These are phyloP conservation scores for Suhomyces xylopsoci DNA, from an alignment of 805 yeast genomes.

Conservation along the genomic window DNA sequence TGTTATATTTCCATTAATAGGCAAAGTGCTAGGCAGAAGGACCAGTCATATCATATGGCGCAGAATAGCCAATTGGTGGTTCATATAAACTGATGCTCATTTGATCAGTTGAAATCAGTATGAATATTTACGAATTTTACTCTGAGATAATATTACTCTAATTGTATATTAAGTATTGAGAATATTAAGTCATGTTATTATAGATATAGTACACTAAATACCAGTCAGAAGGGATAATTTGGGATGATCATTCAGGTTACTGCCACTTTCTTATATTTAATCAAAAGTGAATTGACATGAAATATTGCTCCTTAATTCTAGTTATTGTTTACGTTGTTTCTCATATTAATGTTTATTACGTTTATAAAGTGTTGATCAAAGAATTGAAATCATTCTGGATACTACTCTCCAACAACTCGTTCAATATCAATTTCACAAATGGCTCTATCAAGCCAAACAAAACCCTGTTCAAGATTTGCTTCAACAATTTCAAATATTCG, in stretches of 20 bases:
- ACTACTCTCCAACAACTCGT: slow-evolving; percentile 29
- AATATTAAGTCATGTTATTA: not conserved
- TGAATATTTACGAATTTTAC: not conserved
- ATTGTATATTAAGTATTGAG: not conserved
- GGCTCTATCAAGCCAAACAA: slow-evolving; percentile 40
- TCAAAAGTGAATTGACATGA: no score
- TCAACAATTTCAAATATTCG: slow-evolving; percentile 29
- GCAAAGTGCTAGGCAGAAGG: slow-evolving; percentile 65
- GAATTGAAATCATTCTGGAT: slow-evolving; percentile 28
- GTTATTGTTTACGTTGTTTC: no score
- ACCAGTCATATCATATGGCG: slow-evolving; percentile 37
- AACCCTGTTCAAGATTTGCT: slow-evolving; percentile 26
- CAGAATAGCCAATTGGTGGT: slow-evolving; percentile 36
- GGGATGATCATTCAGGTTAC: no score
- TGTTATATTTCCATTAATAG: slow-evolving; percentile 63
- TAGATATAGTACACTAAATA: not conserved
- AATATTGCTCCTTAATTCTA: no score
- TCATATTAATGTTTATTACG: not conserved
- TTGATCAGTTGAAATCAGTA: not conserved
- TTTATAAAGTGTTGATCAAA: slow-evolving; percentile 22
- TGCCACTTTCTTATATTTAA: no score
- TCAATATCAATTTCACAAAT: slow-evolving; percentile 26
- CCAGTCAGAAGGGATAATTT: not conserved
- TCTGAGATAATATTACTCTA: not conserved
- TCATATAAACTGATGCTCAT: slow-evolving; percentile 3